A percentile compares a stretch with the other conserved stretches of the same genome.
Conservation (phyloP, 768 basidiomycete genomes). For the Suillus occidentalis region DNA sequence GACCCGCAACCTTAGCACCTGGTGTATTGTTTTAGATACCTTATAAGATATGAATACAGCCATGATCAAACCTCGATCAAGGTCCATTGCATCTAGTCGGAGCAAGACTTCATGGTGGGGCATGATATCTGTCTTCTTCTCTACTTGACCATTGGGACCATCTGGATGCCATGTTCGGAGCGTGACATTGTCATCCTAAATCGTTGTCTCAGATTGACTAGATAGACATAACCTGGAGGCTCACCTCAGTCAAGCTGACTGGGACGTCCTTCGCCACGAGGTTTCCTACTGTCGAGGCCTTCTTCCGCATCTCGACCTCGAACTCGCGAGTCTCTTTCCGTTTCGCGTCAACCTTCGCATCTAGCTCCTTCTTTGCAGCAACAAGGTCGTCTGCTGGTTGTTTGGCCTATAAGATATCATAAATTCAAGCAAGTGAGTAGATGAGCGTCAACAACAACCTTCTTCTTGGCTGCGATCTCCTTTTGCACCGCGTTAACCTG, state of each 20-base stretch:
- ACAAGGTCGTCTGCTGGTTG: conserved; percentile 88
- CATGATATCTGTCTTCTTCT: conserved; percentile 74
- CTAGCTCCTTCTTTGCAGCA: conserved; percentile 79
- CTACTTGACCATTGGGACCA: conserved; percentile 69
- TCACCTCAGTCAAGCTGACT: conserved; percentile 84
- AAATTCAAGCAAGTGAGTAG: not conserved
- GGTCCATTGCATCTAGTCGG: conserved; percentile 92
- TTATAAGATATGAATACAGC: not conserved
- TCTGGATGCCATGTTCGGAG: conserved; percentile 85
- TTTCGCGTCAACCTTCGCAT: conserved; percentile 74
- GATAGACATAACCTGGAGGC: conserved; percentile 16
- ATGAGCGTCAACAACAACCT: conserved; percentile 46
- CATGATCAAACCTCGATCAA: conserved; percentile 72
- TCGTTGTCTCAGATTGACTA: not conserved
- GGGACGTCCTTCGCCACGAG: conserved; percentile 87
- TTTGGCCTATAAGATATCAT: conserved; percentile 63
- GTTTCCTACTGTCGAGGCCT: conserved; percentile 85
- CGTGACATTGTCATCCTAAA: conserved; percentile 86
- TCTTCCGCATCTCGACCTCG: conserved; percentile 75
- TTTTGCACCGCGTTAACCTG: conserved; percentile 91
- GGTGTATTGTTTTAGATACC: conserved; percentile 7
- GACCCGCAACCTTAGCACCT: conserved; percentile 93
- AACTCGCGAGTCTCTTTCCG: conserved; percentile 76
- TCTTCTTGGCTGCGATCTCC: conserved; percentile 91
- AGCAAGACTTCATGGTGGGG: conserved; percentile 98